phyloP scores from a whole-genome alignment of 2,329 filamentous ascomycete species.

The Colletotrichum higginsianum region DNA sequence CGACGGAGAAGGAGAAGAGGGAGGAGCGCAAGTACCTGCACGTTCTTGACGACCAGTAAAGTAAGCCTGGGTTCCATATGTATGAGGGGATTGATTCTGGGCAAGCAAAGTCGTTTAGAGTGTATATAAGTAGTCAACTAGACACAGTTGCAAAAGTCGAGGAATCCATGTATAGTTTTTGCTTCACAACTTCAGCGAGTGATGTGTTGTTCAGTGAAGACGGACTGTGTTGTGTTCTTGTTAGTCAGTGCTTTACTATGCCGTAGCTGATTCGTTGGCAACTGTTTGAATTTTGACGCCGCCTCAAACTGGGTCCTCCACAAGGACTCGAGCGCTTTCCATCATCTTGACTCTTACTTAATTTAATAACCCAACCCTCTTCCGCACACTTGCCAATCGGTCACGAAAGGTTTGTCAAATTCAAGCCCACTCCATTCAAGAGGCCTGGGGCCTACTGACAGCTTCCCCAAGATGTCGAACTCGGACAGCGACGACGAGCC shows the following conservation, averaged over 20 bases:
- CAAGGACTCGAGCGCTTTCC: not conserved
- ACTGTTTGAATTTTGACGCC: slow-evolving; percentile 5
- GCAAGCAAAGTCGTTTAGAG: slow-evolving; percentile 39
- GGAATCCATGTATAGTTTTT: slow-evolving; percentile 37
- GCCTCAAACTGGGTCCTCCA: slow-evolving; percentile 28
- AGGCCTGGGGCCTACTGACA: not conserved
- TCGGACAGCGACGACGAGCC: slow-evolving; percentile 62
- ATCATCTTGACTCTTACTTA: slow-evolving; percentile 15
- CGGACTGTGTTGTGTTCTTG: not conserved
- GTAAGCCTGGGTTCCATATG: slow-evolving; percentile 47
- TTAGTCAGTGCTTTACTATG: slow-evolving; percentile 9
- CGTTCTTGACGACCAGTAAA: slow-evolving; percentile 85
- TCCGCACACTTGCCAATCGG: not conserved
- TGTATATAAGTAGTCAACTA: slow-evolving; percentile 52
- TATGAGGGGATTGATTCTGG: slow-evolving; percentile 41
- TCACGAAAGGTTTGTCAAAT: not conserved
- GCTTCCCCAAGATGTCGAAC: slow-evolving; percentile 19
- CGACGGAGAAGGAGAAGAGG: slow-evolving; percentile 93
- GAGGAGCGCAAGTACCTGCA: slow-evolving; percentile 98
- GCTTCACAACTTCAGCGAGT: not conserved
- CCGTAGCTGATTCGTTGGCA: slow-evolving; percentile 32
- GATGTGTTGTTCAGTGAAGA: not conserved
- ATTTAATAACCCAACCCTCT: slow-evolving; percentile 11
- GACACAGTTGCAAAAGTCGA: slow-evolving; percentile 44
- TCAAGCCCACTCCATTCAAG: not conserved